Base-by-base conservation (phyloP, 2,329 filamentous ascomycete genomes). In the Capronia epimyces region DNA sequence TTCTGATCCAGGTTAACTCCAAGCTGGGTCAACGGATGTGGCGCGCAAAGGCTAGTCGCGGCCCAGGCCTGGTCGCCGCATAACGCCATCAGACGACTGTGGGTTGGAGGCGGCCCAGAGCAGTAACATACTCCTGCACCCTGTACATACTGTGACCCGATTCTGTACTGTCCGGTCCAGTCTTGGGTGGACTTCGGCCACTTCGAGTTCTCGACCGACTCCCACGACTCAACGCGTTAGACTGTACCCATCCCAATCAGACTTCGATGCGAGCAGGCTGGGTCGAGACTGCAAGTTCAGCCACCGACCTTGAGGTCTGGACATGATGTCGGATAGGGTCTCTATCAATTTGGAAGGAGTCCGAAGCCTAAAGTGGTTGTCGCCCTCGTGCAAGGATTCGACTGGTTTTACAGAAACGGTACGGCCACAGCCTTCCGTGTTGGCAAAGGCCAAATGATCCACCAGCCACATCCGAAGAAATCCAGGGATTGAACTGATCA, bases 51-150 rank as follows among this genome's bases (percentile, higher is more conserved):
- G 21, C 39, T 42, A 42, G 39, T 25, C 21, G 45, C 50, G 50
- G 50, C 29, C 50, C 50, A 48, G 50, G 50, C 39, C 50, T 52
- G 50, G 50, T 52, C 37, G 50, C 50, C 44, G 50, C n/a, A 52
- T 48, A 40, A 52, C 50, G 50, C 44, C 50, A 52, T 47, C 39
- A 20, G 18, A 24, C 20, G 40, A 47, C 25, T 46, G 50, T 44
- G 40, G 44, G 31, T 24, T 25, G 50, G 24, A 24, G 43, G n/a
- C 20, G 22, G 25, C 42, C 24, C 10, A 43, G 22, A 18, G 41
- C n/a, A 18, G 24, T 27, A 42, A 42, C n/a, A n/a, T n/a, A n/a
- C n/a, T n/a, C n/a, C n/a, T n/a, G n/a, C n/a, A n/a, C n/a, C n/a
- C n/a, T n/a, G n/a, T n/a, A n/a, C n/a, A n/a, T n/a, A n/a, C n/a